Evolutionary conservation across 2,329 filamentous ascomycete genomes (phyloP).

Genomic region (Epichloe coenophiala): DNA sequence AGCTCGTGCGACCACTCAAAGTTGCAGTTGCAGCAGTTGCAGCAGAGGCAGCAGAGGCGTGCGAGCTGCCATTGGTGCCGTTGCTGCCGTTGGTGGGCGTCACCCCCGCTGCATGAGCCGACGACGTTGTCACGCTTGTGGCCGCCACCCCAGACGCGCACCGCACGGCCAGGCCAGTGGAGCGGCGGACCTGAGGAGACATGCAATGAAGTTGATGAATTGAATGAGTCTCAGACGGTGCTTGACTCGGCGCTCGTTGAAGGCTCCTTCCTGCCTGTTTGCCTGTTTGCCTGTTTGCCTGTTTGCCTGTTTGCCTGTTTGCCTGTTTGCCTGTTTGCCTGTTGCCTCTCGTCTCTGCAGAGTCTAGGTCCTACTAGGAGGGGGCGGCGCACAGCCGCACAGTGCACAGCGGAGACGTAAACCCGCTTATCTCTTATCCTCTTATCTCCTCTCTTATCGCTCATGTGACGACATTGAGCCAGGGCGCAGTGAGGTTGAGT

Average conservation of each 20-base stretch:
- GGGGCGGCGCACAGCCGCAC: too few relatives aligned
- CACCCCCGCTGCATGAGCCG: background rate
- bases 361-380: too few relatives aligned
- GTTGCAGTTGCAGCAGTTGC: background rate
- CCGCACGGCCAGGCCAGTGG: conserved; percentile 15
- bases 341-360: too few relatives aligned
- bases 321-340: too few relatives aligned
- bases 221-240: background rate
- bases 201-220: conserved; percentile 9
- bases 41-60: too few relatives aligned
- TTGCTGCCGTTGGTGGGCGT: background rate
- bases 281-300: too few relatives aligned
- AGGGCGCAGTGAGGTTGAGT: background rate
- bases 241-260: background rate
- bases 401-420: too few relatives aligned
- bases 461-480: background rate
- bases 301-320: too few relatives aligned
- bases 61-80: too few relatives aligned
- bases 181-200: conserved; percentile 20
- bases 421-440: too few relatives aligned
- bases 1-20: background rate
- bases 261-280: too few relatives aligned
- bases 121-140: background rate
- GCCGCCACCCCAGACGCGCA: background rate
- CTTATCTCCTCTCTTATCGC: background rate